Percentiles rank a stretch among this genome's conserved stretches.
phyloP scores from a whole-genome alignment of 2,329 filamentous ascomycete genomes.

The Penicillium brevicompactum region DNA sequence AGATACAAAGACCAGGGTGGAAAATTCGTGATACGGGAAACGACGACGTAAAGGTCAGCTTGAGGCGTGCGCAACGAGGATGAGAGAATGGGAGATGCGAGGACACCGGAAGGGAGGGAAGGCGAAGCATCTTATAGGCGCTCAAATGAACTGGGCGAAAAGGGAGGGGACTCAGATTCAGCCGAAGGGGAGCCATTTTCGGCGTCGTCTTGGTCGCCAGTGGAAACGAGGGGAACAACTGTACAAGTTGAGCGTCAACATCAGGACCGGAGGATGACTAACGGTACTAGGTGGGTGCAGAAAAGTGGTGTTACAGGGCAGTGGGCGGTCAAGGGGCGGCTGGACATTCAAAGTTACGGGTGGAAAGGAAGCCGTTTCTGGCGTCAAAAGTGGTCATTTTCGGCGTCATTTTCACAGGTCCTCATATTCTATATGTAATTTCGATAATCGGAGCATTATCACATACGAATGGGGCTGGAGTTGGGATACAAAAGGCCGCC shows the following conservation, averaged over 20 bases:
- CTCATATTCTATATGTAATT: slow-evolving; percentile 26
- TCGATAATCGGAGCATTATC: too few relatives aligned
- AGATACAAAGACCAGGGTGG: too few relatives aligned
- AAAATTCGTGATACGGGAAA: slow-evolving; percentile 5
- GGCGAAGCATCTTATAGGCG: slow-evolving; percentile 17
- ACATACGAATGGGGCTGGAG: too few relatives aligned
- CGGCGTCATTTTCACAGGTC: slow-evolving; percentile 22
- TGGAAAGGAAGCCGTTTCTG: slow-evolving; percentile 24
- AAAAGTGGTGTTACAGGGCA: slow-evolving; percentile 14
- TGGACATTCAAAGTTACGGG: slow-evolving; percentile 18
- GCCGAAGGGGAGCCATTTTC: slow-evolving; percentile 22
- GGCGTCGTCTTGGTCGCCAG: slow-evolving; percentile 16
- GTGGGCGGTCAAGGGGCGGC: slow-evolving; percentile 17
- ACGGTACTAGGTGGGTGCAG: slow-evolving; percentile 15
- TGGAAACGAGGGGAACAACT: slow-evolving; percentile 16
- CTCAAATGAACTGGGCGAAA: slow-evolving; percentile 2
- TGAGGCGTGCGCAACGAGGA: background rate
- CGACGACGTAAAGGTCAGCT: slow-evolving; percentile 2
- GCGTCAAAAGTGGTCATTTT: slow-evolving; percentile 22
- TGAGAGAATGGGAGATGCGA: slow-evolving; percentile 4
- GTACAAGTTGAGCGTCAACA: slow-evolving; percentile 11
- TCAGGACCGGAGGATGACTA: slow-evolving; percentile 13
- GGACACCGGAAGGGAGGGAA: slow-evolving; percentile 2
- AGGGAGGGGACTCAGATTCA: slow-evolving; percentile 1
- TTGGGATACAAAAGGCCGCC: too few relatives aligned